Base-by-base conservation (phyloP, 2,329 filamentous ascomycete species). In the Teratosphaeria zuluensis region DNA sequence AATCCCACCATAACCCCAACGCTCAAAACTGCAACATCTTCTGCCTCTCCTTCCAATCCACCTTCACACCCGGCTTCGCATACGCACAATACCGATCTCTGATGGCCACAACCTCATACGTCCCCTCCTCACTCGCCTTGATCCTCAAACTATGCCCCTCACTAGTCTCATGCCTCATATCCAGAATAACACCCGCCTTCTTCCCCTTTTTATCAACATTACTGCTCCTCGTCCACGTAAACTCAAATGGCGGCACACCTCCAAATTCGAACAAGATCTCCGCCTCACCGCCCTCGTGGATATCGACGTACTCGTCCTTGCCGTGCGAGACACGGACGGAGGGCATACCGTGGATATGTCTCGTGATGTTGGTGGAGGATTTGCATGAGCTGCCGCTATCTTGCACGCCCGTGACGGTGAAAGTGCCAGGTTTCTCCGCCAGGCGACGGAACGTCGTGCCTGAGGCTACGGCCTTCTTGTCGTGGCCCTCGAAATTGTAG, bases 71-170 rank as follows among this genome's bases (percentile, higher is more conserved):
- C 19, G 64, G 64, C 61, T 86, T 92, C 53, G 89, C 89, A 74
- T 95, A 96, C 30, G 90, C 86, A 72, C 94, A 99, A 76, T 84
- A 95, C 69, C 85, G 85, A 75, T 99, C 94, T 79, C 95, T 95
- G 75, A 99, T 96, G 11, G 90, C 87, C 32, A 97, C 89, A 19
- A 99, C 92, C 76, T 99, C 94, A 71, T 99, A 99, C 65, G 91
- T 96, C 55, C 94, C 94, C 79, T 97, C 94, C 70, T 96, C 89
- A 66, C 87, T 91, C 30, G 92, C 91, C 67, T 86, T 86, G 66
- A 97, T 83, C 30, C 84, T 84, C 80, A 95, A 92, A 68, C 78
- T 86, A 72, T 90, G 83, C 68, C 95, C 90, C 62, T 92, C 84
- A 54, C 88, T 92, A 19, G 88, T 80, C 66, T 96, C 92, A 65